Base-by-base conservation (phyloP, 345 rosid species). In the Chamaenerion angustifolium region DNA sequence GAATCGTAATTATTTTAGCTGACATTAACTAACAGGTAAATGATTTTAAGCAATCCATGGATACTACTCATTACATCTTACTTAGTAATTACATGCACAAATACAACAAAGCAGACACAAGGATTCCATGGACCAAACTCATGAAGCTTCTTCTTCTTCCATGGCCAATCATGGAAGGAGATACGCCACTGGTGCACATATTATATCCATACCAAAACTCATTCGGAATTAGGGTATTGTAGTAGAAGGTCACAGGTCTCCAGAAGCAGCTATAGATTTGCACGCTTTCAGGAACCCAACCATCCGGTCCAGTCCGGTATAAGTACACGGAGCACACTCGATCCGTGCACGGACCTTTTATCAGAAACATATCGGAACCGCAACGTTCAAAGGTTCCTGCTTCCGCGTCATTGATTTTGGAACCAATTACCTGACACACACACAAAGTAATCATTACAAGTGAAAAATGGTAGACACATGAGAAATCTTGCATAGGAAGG, bases 211-310 rank as follows among this genome's bases (percentile, higher is more conserved):
- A 87, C 96, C 87, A 81, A 45, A 74, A 19, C 18, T 55, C 76
- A 50, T 25, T 45, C 13, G 85, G 85, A 40, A 69, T 61, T 61
- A 62, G 75, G 18, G 73, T 65, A 58, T 66, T 58, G 58, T 75
- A 71, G 55, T 76, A 56, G 58, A 81, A 81, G 6, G 74, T 69
- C 2, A 73, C 70, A 3, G 81, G 45, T 42, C 45, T 67, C 13
- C 68, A 43, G 42, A 76, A 50, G 10, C 65, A 45, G 16, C 86
- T 72, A 37, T 57, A 75, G 19, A 87, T 61, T 11, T 68, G 67
- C 57, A 81, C 70, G 12, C 67, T 67, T 49, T 69, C 73, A 0
- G 94, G 96, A 43, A 74, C 67, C 96, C 94, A 87, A 10, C 88
- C 83, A 57, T 83, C 90, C 16, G 49, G 46, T 43, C 88, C 85